Base-by-base conservation (phyloP, 345 rosid genomes). In the Conringia planisiliqua region DNA sequence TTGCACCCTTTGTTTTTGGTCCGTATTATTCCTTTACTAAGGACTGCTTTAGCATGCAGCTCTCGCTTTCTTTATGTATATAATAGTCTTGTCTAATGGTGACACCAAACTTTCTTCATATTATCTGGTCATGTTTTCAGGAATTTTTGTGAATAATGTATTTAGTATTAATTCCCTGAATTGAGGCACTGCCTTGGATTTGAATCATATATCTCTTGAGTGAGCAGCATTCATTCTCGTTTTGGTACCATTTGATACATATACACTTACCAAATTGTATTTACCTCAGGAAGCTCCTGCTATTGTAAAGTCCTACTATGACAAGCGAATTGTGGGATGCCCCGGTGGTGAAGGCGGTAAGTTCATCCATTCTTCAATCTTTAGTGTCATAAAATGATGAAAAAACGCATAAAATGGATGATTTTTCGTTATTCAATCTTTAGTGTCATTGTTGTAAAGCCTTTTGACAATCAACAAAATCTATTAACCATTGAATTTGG, bases 281-380 rank as follows among this genome's bases (percentile, higher is more conserved):
- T 64, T 30, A n/a, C 46, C 11, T 43, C 32, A 87, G 89, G 86
- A 83, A 80, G 72, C 79, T 36, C 89, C 88, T 3, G 88, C 87
- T 48, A 48, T 87, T 32, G 77, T 87, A 9, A 81, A 84, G 70
- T 86, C 89, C 17, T 79, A 79, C 66, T 80, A 76, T 24, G 88
- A 84, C 74, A 85, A 79, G 83, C 82, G 89, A 77, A 83, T 87
- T 71, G 85, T 84, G 55, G 89, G 92, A 70, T 83, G 89, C 48
- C 89, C 92, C 40, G 92, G 92, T 44, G 89, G 80, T 60, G 87
- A 84, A 78, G 92, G 85, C 76, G 89, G 92, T 80, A 66, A 59
- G 83, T 59, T 70, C 47, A 40, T 27, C 55, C 10, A 14, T 39
- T 46, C 6, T 8, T 14, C 8, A 17, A 42, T 29, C 17, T 50